Conservation (phyloP, 768 basidiomycete genomes). For the Tricholoma flavovirens region DNA sequence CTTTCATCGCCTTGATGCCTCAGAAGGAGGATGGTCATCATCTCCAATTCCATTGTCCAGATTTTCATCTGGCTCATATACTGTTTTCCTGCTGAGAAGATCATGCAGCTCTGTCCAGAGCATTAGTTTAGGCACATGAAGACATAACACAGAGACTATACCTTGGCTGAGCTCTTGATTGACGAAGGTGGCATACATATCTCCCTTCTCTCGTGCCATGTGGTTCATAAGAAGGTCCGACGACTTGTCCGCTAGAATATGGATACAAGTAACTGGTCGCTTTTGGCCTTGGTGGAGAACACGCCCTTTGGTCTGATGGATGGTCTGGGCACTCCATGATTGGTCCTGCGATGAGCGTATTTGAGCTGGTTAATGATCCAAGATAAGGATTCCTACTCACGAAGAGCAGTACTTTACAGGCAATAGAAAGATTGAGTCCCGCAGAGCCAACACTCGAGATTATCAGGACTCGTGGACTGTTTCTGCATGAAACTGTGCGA, state of each 20-base stretch:
- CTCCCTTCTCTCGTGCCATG: conserved; percentile 18
- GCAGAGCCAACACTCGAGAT: conserved; percentile 13
- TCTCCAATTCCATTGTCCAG: too few relatives aligned
- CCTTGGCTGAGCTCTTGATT: neutral
- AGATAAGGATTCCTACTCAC: too few relatives aligned
- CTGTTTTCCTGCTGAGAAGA: too few relatives aligned
- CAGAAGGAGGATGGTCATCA: too few relatives aligned
- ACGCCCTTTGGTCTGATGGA: conserved; percentile 21
- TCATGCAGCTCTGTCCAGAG: too few relatives aligned
- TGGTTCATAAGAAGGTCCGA: conserved; percentile 18
- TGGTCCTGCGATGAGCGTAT: conserved; percentile 18
- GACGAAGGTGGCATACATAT: conserved; percentile 22
- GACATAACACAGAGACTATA: too few relatives aligned
- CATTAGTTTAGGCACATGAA: too few relatives aligned
- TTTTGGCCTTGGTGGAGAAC: conserved; percentile 22
- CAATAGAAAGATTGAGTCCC: conserved; percentile 11
- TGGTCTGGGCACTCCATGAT: conserved; percentile 24
- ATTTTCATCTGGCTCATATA: too few relatives aligned
- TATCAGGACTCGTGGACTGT: conserved; percentile 7
- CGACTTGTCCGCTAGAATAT: conserved; percentile 19
- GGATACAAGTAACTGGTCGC: conserved; percentile 14
- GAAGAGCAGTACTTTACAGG: conserved; percentile 8
- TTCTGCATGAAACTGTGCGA: conserved; percentile 10
- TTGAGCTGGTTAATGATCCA: too few relatives aligned
- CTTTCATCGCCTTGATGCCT: too few relatives aligned